Evolutionary conservation across 345 rosid species (phyloP), one percentile per base, ranked within the genome.

Genomic region (Linum lewisii): DNA sequence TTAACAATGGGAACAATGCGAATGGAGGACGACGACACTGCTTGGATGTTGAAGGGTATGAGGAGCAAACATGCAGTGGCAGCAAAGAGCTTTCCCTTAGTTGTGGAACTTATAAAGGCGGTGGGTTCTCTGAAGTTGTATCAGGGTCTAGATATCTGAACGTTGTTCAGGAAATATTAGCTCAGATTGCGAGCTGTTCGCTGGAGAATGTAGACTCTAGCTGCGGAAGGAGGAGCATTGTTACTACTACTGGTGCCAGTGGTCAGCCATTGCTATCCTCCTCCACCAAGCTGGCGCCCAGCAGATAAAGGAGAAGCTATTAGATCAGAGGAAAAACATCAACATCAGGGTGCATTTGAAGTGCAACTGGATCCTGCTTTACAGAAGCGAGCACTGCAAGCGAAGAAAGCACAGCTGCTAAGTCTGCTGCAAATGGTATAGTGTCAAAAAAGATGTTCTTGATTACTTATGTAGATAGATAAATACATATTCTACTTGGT

Each of bases 111-210:
- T 61, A 67, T 23, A 64, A 66, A 57, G 60, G 78, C 18, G 51
- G 72, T 55, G 83, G 73, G 32, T 75, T 70, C 60, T 71, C 79
- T 11, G 82, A 74, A 25, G 63, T 75, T 10, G 75, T 81, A 59
- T 64, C 70, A 11, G 89, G 87, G 54, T 93, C 99, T 1, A 81
- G 69, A 72, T 93, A 83, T 68, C 88, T 86, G 55, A 75, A 66
- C 10, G 83, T 80, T 44, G 73, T 89, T 66, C 99, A 88, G 78
- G 94, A 85, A 67, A 82, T 93, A 66, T 89, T 93, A 21, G 75
- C 91, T 65, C 85, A 89, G 63, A 73, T 93, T 57, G 95, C 97
- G 13, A 73, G 81, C 66, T 88, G 64, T 77, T 83, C 97, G 0
- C 75, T 89, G 3, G 84, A 81, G 69, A 80, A 75, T 71, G 37